These are phyloP conservation scores for Casaregolazyma lundiana DNA, from an alignment of 1,139 yeast genomes.

Conservation along the genomic window DNA sequence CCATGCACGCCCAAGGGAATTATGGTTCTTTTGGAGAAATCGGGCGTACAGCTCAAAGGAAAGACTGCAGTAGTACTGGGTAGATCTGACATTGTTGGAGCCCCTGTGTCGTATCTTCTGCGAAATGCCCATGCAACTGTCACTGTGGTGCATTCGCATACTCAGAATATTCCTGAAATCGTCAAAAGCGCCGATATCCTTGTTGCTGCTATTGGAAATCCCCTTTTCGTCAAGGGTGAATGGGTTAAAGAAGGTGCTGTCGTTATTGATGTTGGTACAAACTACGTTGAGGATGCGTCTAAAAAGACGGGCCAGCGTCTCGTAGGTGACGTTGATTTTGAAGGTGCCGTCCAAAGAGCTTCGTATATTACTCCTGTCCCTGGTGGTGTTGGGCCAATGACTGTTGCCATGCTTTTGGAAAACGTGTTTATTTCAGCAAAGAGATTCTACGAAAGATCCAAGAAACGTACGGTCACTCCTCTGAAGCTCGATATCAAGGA, in stretches of 20 bases:
- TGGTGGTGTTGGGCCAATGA: constrained; percentile 99
- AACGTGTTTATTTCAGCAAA: constrained; percentile 84
- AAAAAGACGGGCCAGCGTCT: constrained; percentile 79
- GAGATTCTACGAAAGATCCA: constrained; percentile 33
- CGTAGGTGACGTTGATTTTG: constrained; percentile 93
- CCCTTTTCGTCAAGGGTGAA: constrained; percentile 78
- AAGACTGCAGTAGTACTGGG: constrained; percentile 92
- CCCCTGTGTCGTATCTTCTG: constrained; percentile 82
- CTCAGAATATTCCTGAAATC: constrained; percentile 57
- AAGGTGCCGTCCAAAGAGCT: constrained; percentile 60
- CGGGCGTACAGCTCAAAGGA: constrained; percentile 64
- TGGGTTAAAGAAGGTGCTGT: constrained; percentile 84
- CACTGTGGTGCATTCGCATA: constrained; percentile 76
- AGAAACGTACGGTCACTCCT: constrained; percentile 42
- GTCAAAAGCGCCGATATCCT: constrained; percentile 80
- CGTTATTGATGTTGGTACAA: constrained; percentile 95
- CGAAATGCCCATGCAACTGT: constrained; percentile 81
- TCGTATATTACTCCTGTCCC: constrained; percentile 91
- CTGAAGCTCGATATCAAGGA: constrained; percentile 58
- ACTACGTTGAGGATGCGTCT: constrained; percentile 70
- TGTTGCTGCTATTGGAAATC: constrained; percentile 85
- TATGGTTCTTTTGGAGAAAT: constrained; percentile 64
- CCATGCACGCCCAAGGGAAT: constrained; percentile 98
- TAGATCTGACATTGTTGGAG: constrained; percentile 93
- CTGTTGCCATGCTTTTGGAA: constrained; percentile 91